Percentiles rank a stretch among this genome's conserved stretches.
Evolutionary conservation across 2,329 filamentous ascomycete species (phyloP).

Genomic region (Apiospora koreana): DNA sequence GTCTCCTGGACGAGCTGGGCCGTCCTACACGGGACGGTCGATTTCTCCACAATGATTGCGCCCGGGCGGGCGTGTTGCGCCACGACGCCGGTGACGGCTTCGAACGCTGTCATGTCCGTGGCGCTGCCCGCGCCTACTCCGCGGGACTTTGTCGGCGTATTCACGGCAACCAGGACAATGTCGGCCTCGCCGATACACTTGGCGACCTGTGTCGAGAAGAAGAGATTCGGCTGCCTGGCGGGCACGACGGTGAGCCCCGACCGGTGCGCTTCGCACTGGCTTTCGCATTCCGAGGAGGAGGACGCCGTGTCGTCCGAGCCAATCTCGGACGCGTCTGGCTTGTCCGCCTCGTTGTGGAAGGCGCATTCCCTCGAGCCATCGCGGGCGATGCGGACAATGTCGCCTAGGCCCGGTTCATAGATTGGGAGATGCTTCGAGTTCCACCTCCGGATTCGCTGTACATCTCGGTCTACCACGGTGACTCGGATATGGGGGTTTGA

Average conservation of each 20-base stretch:
- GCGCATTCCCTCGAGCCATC: conserved; percentile 53
- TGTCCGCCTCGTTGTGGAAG: conserved; percentile 39
- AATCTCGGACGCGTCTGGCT: conserved; percentile 29
- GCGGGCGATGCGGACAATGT: conserved; percentile 66
- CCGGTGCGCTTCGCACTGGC: conserved; percentile 24
- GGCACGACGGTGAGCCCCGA: conserved; percentile 35
- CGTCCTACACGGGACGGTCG: conserved; percentile 76
- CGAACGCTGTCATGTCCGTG: conserved; percentile 72
- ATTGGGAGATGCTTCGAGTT: conserved; percentile 74
- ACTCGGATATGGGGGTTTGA: conserved; percentile 72
- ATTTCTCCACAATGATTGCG: conserved; percentile 80
- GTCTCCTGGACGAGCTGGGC: conserved; percentile 70
- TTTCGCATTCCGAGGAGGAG: conserved; percentile 33
- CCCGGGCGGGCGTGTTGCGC: conserved; percentile 66
- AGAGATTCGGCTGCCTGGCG: conserved; percentile 63
- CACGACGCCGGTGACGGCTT: conserved; percentile 68
- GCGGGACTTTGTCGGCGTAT: conserved; percentile 74
- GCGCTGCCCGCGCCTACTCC: conserved; percentile 71
- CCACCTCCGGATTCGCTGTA: conserved; percentile 68
- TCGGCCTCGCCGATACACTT: conserved; percentile 67
- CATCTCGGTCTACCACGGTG: conserved; percentile 73
- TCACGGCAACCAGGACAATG: conserved; percentile 74
- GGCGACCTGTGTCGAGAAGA: conserved; percentile 71
- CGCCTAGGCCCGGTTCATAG: conserved; percentile 70
- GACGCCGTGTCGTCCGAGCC: conserved; percentile 32